Evolutionary conservation across 2,329 filamentous ascomycete genomes (phyloP).

Genomic region (Phialophora macrospora): DNA sequence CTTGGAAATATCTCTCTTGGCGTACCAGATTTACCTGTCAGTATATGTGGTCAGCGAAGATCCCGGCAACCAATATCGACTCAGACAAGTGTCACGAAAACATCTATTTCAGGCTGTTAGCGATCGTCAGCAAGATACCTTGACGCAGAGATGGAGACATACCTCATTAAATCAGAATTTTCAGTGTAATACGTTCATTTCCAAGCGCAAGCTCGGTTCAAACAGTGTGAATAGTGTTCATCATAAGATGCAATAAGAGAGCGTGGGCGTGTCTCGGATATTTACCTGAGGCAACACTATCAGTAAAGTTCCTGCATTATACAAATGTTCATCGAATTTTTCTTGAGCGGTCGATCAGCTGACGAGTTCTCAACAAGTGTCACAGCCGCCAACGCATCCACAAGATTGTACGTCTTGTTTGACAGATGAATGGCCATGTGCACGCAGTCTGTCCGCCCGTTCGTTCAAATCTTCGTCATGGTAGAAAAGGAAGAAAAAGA

Average conservation of each 20-base stretch:
- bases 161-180: conserved; percentile 77
- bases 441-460: conserved; percentile 70
- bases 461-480: conserved; percentile 70
- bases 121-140: conserved; percentile 23
- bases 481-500: conserved; percentile 34
- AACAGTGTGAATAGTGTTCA: conserved; percentile 75
- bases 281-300: conserved; percentile 41
- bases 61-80: conserved; percentile 34
- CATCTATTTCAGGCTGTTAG: conserved; percentile 45
- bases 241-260: conserved; percentile 57
- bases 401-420: conserved; percentile 69
- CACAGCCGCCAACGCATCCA: conserved; percentile 58
- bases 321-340: conserved; percentile 32
- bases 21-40: not conserved
- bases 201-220: conserved; percentile 59
- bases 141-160: conserved; percentile 37
- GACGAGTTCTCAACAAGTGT: conserved; percentile 73
- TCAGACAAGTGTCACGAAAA: conserved; percentile 47
- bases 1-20: not conserved
- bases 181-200: conserved; percentile 64
- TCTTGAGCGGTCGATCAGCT: conserved; percentile 55
- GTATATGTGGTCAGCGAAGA: conserved; percentile 15
- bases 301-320: conserved; percentile 28
- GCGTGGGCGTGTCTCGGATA: conserved; percentile 25
- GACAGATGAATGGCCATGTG: conserved; percentile 57